phyloP scores from a whole-genome alignment of 1,139 yeast species.

The Taiozyma onychis region DNA sequence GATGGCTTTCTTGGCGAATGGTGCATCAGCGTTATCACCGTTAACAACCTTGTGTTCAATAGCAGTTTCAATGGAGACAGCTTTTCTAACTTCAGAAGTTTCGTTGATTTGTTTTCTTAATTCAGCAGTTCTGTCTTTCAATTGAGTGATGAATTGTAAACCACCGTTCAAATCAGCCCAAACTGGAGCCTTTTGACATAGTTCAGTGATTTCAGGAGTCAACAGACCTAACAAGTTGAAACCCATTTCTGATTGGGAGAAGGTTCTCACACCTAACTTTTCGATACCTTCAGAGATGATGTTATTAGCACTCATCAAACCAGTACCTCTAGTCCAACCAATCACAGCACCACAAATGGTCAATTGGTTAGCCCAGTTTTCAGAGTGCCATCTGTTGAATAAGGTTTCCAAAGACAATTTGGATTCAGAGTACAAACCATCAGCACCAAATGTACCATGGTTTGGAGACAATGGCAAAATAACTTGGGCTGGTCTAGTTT shows the following conservation, averaged over 20 bases:
- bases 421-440: constrained; percentile 96
- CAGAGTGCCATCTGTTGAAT: constrained; percentile 98
- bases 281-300: constrained; percentile 97
- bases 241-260: constrained; percentile 98
- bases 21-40: constrained; percentile 87
- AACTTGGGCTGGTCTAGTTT: constrained; percentile 98
- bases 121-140: constrained; percentile 80
- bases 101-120: constrained; percentile 79
- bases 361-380: constrained; percentile 91
- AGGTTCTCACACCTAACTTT: constrained; percentile 92
- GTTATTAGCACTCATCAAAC: constrained; percentile 95
- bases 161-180: constrained; percentile 99
- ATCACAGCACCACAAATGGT: constrained; percentile 97
- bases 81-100: constrained; percentile 89
- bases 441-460: constrained; percentile 97
- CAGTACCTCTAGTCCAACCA: constrained; percentile 99
- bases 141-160: constrained; percentile 84
- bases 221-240: constrained; percentile 92
- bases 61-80: constrained; percentile 90
- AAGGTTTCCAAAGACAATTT: constrained; percentile 91
- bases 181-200: constrained; percentile 91
- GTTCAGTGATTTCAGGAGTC: constrained; percentile 77
- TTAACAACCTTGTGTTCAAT: constrained; percentile 88
- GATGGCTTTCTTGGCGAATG: constrained; percentile 67
- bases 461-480: constrained; percentile 95